Conservation (phyloP, 164 flowering plant genomes). For the Chloranthus sessilifolius region DNA sequence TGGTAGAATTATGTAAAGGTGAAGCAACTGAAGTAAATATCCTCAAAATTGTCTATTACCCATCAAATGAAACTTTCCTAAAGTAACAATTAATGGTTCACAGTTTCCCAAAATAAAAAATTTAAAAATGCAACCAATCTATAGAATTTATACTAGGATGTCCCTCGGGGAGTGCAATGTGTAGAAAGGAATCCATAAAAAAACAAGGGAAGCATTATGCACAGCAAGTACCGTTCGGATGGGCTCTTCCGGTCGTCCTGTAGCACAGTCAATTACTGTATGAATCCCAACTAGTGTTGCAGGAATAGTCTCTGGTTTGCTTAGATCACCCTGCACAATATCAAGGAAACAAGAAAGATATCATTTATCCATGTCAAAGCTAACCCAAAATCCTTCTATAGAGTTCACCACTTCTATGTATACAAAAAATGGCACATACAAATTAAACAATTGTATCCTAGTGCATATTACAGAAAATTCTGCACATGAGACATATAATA, state of each 20-base stretch:
- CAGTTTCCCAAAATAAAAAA: neutral
- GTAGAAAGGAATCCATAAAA: no score
- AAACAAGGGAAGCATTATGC: neutral
- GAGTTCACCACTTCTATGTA: neutral
- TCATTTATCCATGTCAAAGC: neutral
- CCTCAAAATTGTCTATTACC: no score
- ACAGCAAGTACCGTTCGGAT: constrained; percentile 59
- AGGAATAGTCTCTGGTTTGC: constrained; percentile 94
- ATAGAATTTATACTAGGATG: neutral
- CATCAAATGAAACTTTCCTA: no score
- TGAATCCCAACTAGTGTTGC: constrained; percentile 94
- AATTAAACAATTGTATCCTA: no score
- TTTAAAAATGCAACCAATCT: neutral
- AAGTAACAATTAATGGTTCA: no score
- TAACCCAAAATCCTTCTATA: neutral
- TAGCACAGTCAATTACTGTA: constrained; percentile 94
- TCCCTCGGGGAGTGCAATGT: neutral
- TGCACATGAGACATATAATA: neutral
- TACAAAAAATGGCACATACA: neutral
- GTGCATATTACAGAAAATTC: no score
- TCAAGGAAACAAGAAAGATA: neutral
- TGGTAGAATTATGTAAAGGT: no score
- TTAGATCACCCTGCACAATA: constrained; percentile 75
- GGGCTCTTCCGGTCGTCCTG: constrained; percentile 98
- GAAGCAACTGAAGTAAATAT: no score